phyloP scores from a whole-genome alignment of 495 filamentous ascomycete species.

The Cetradonia linearis region DNA sequence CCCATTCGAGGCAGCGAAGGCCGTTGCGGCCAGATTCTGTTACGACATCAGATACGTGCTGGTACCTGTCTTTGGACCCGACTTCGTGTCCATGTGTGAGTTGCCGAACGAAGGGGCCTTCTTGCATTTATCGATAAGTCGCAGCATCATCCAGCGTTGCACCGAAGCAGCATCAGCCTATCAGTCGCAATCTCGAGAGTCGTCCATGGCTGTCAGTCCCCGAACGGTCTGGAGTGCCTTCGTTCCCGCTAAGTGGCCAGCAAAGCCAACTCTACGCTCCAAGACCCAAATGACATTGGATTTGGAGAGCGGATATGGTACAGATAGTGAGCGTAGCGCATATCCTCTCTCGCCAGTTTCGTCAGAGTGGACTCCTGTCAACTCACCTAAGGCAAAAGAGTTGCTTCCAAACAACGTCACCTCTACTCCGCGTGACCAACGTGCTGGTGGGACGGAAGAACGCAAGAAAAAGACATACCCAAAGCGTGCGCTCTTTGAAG shows the following conservation, averaged over 20 bases:
- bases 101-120: conserved; percentile 46
- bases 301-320: conserved; percentile 27
- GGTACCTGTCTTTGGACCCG: conserved; percentile 76
- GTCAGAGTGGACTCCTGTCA: conserved; percentile 20
- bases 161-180: conserved; percentile 43
- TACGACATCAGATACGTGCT: conserved; percentile 70
- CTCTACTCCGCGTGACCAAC: conserved; percentile 1
- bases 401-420: conserved; percentile 7
- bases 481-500: conserved; percentile 5
- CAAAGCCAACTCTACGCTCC: conserved; percentile 16
- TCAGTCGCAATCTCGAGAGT: conserved; percentile 26
- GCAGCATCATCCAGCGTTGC: conserved; percentile 45
- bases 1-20: conserved; percentile 75
- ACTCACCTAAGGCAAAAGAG: conserved; percentile 6
- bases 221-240: not conserved
- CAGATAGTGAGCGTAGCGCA: conserved; percentile 26
- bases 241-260: not conserved
- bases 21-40: conserved; percentile 80
- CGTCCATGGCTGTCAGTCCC: conserved; percentile 12
- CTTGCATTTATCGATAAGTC: conserved; percentile 59
- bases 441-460: not conserved
- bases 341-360: conserved; percentile 18
- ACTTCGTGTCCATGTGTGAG: conserved; percentile 67
- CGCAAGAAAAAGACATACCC: conserved; percentile 6
- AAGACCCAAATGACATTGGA: conserved; percentile 18